These are phyloP conservation scores for Rhizopogon salebrosus DNA, from an alignment of 768 basidiomycete species.

Conservation along the genomic window DNA sequence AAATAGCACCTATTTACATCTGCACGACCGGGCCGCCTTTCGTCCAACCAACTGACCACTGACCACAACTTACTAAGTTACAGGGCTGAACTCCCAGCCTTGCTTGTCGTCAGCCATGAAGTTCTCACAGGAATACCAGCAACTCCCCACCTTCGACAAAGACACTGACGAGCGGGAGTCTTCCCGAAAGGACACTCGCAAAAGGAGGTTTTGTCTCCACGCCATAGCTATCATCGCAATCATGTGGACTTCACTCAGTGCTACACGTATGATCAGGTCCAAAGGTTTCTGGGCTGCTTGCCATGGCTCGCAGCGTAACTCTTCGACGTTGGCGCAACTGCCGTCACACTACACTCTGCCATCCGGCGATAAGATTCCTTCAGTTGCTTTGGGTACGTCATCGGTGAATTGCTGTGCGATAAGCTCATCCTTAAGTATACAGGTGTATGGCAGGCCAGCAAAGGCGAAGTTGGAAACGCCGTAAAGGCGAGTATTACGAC, in stretches of 20 bases:
- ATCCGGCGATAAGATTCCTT: slow-evolving; percentile 64
- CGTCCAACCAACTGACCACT: too few relatives aligned
- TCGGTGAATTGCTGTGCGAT: not conserved
- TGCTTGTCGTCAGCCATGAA: slow-evolving; percentile 10
- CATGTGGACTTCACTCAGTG: slow-evolving; percentile 18
- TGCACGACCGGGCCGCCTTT: too few relatives aligned
- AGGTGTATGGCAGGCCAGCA: slow-evolving; percentile 62
- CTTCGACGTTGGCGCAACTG: slow-evolving; percentile 19
- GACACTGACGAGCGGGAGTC: slow-evolving; percentile 4
- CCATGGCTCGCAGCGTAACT: slow-evolving; percentile 15
- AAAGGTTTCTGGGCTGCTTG: slow-evolving; percentile 17
- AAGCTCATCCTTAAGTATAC: not conserved
- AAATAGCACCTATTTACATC: too few relatives aligned
- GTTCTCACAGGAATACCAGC: slow-evolving; percentile 21
- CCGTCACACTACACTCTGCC: slow-evolving; percentile 53
- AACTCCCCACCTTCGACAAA: slow-evolving; percentile 14
- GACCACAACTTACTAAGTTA: too few relatives aligned
- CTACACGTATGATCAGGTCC: slow-evolving; percentile 13
- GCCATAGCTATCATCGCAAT: slow-evolving; percentile 13
- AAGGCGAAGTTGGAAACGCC: slow-evolving; percentile 58
- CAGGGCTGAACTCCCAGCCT: not conserved
- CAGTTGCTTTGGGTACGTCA: slow-evolving; percentile 54
- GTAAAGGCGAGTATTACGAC: slow-evolving; percentile 42
- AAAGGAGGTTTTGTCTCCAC: slow-evolving; percentile 21
- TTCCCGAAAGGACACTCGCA: not conserved